Conservation (phyloP, 1,284 basidiomycete genomes). For the Pseudozyma hubeiensis region DNA sequence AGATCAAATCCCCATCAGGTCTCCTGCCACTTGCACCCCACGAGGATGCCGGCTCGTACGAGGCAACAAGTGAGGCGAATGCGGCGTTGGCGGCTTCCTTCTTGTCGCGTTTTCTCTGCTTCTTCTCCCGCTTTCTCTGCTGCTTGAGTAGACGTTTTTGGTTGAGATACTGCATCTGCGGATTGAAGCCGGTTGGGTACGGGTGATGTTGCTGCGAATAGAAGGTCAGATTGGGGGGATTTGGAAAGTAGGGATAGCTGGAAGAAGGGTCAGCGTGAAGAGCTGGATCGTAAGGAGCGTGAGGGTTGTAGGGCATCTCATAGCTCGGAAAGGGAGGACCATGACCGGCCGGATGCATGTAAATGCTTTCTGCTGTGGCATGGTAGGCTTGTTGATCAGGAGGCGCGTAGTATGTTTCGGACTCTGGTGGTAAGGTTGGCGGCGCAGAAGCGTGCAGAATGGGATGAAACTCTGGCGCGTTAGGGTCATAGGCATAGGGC, state of each 20-base stretch:
- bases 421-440: slow-evolving; percentile 8
- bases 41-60: not conserved
- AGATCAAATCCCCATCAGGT: not conserved
- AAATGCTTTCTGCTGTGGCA: not conserved
- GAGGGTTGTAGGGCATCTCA: slow-evolving; percentile 23
- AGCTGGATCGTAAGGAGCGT: slow-evolving; percentile 9
- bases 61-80: not conserved
- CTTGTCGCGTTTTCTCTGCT: slow-evolving; percentile 22
- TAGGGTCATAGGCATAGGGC: slow-evolving; percentile 25
- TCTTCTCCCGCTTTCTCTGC: slow-evolving; percentile 32
- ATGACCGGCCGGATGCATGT: not conserved
- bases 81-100: slow-evolving; percentile 21
- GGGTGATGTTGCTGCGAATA: slow-evolving; percentile 5
- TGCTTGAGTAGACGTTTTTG: slow-evolving; percentile 24
- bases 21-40: not conserved
- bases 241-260: not conserved
- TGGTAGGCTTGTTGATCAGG: slow-evolving; percentile 7
- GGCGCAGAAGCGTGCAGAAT: slow-evolving; percentile 8
- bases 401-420: slow-evolving; percentile 4
- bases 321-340: not conserved
- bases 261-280: not conserved
- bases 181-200: not conserved
- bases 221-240: slow-evolving; percentile 3
- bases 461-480: slow-evolving; percentile 26
- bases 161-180: slow-evolving; percentile 10